Base-by-base conservation (phyloP, 441 rosid species). In the Lepidium campestre region DNA sequence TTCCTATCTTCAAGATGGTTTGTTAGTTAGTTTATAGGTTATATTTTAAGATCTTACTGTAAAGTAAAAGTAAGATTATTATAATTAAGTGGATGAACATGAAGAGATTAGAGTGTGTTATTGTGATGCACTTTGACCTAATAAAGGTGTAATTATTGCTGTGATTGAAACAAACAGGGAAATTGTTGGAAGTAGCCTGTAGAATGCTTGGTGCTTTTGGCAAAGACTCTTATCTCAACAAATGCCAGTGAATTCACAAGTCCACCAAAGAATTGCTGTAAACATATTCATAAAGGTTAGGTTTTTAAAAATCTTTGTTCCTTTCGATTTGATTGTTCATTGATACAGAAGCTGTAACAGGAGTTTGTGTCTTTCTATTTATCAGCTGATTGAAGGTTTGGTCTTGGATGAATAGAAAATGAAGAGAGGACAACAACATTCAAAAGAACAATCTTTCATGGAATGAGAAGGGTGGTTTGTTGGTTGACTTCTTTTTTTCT, bases 121-220 rank as follows among this genome's bases (percentile, higher is more conserved):
- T 32, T 27, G 37, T 47, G 62, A 54, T 67, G 6, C 46, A 37
- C 12, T 25, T 62, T 65, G 54, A 61, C 50, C 56, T 57, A 66
- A 75, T 37, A 34, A 63, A 68, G 31, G 7, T 74, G 64, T 62
- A 31, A 27, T n/a, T 47, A 19, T 60, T 32, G n/a, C n/a, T n/a
- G n/a, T 29, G 55, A 17, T 62, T 67, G 54, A 70, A 60, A 57
- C 17, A 62, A 62, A 78, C 93, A 93, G 98, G 98, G 71, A 93
- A 82, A 73, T 79, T 93, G 72, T 71, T 91, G 87, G 97, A 93
- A 80, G 82, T 91, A 55, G 80, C 93, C 2, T 93, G 98, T 76
- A 83, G 82, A 29, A 74, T 91, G 87, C 84, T 87, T 54, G 90
- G 80, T 46, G 77, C 86, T 52, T 50, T 87, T 42, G 92, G 90